These are phyloP conservation scores for Cicer cuneatum DNA, from an alignment of 306 rosid genomes.

Conservation along the genomic window DNA sequence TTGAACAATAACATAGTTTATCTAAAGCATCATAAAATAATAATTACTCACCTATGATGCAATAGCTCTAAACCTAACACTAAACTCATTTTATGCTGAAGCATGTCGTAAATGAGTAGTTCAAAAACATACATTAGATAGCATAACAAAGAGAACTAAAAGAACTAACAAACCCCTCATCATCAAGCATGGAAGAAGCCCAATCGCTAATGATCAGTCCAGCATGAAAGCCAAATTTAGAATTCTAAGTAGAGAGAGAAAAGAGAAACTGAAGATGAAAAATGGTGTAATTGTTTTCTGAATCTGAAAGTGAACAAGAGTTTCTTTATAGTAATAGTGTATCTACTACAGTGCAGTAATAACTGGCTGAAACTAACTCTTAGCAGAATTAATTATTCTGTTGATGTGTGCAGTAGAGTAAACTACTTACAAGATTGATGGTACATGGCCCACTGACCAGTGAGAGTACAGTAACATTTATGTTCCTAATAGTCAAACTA, in stretches of 20 bases:
- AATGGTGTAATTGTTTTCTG: too few relatives aligned
- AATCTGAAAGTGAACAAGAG: background rate
- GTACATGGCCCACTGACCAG: background rate
- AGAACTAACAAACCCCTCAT: slow-evolving; percentile 17
- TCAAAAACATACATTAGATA: slow-evolving; percentile 9
- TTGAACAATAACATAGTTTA: background rate
- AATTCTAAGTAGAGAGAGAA: background rate
- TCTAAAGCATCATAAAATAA: slow-evolving; percentile 29
- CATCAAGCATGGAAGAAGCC: slow-evolving; percentile 3
- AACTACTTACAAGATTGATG: background rate
- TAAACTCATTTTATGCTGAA: background rate
- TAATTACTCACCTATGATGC: slow-evolving; percentile 14
- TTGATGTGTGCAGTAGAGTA: background rate
- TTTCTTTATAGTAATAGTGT: background rate
- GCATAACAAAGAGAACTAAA: background rate
- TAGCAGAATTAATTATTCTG: background rate
- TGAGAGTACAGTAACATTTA: background rate
- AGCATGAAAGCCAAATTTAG: background rate
- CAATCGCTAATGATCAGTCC: background rate
- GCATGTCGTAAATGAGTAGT: slow-evolving; percentile 20
- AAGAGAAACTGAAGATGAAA: background rate
- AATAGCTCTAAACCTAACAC: slow-evolving; percentile 26
- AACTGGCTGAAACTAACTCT: background rate
- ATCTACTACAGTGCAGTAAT: background rate
- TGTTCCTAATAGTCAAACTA: slow-evolving; percentile 5